A percentile compares a stretch with the other conserved stretches of the same genome.
These are phyloP conservation scores for Trichoderma semiorbis DNA, from an alignment of 2,329 filamentous ascomycete genomes.

Conservation along the genomic window DNA sequence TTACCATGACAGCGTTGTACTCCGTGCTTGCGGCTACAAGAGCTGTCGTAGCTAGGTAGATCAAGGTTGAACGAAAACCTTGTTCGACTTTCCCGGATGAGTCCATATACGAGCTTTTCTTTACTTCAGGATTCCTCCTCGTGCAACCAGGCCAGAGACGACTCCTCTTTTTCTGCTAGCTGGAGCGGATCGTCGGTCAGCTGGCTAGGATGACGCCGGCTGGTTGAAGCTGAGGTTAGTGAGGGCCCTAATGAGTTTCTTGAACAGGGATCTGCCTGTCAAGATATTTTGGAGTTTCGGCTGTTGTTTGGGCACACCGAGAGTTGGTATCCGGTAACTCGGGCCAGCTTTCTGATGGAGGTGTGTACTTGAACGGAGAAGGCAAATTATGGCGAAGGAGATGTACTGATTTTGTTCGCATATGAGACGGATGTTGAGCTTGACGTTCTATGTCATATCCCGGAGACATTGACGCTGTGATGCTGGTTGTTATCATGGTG, in stretches of 20 bases:
- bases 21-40: background rate
- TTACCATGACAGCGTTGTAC: background rate
- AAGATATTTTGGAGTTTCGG: background rate
- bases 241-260: background rate
- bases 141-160: background rate
- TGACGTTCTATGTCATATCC: background rate
- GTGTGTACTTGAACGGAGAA: background rate
- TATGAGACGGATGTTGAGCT: background rate
- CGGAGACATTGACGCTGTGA: no score
- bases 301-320: background rate
- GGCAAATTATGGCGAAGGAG: no score
- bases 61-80: conserved; percentile 4
- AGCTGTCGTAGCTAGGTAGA: background rate
- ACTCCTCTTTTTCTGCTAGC: background rate
- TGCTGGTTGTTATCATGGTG: background rate
- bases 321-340: background rate
- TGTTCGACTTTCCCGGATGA: background rate
- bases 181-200: conserved; percentile 15
- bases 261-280: conserved; percentile 1
- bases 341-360: background rate
- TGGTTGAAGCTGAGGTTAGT: background rate
- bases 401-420: no score
- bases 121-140: background rate
- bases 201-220: background rate
- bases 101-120: background rate